These are phyloP conservation scores for Tothia fuscella DNA, from an alignment of 2,329 filamentous ascomycete species.

Conservation along the genomic window DNA sequence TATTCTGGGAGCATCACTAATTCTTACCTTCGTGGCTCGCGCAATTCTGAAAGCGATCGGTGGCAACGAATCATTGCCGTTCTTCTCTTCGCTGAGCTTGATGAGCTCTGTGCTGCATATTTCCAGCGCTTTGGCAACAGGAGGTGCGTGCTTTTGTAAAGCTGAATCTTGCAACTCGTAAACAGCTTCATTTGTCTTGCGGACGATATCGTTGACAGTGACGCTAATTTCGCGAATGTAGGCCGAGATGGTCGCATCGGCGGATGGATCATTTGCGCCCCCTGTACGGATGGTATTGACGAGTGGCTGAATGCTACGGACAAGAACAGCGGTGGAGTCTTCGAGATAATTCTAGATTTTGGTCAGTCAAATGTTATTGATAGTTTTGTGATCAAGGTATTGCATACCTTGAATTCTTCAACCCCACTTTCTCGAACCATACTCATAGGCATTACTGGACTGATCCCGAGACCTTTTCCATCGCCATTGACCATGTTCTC, in stretches of 20 bases:
- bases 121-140: conserved; percentile 45
- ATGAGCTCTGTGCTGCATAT: conserved; percentile 47
- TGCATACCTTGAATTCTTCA: conserved; percentile 48
- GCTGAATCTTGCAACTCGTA: conserved; percentile 33
- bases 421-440: conserved; percentile 25
- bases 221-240: conserved; percentile 59
- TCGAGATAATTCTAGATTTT: conserved; percentile 72
- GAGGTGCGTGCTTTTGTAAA: conserved; percentile 37
- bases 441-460: conserved; percentile 15
- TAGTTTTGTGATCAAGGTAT: background rate
- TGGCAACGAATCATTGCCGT: conserved; percentile 48
- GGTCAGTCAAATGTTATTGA: background rate
- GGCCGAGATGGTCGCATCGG: conserved; percentile 43
- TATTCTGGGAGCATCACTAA: background rate
- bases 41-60: conserved; percentile 82
- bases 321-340: conserved; percentile 66
- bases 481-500: conserved; percentile 3
- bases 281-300: conserved; percentile 52
- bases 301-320: conserved; percentile 71
- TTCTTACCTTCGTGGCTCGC: conserved; percentile 57
- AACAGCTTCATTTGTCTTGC: conserved; percentile 44
- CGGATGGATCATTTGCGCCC: background rate
- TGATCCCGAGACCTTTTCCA: conserved; percentile 7
- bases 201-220: conserved; percentile 58
- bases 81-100: conserved; percentile 36